phyloP scores from a whole-genome alignment of 495 filamentous ascomycete species.

The Penicillium arizonense region DNA sequence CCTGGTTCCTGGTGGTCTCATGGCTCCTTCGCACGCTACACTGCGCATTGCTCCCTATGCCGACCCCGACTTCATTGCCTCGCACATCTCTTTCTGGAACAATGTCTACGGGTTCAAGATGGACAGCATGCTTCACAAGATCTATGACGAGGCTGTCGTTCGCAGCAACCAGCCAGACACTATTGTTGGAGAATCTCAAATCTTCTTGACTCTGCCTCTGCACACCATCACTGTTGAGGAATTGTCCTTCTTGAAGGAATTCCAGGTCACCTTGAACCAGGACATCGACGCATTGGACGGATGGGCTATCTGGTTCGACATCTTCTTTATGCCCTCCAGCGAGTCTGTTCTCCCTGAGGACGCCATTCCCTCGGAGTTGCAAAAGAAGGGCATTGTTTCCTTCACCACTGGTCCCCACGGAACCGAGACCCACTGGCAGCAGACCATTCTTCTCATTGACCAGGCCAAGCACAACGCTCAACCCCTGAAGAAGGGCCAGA shows the following conservation, averaged over 20 bases:
- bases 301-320: conserved; percentile 64
- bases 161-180: conserved; percentile 41
- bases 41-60: conserved; percentile 83
- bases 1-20: conserved; percentile 72
- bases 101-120: conserved; percentile 58
- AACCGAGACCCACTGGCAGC: conserved; percentile 56
- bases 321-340: conserved; percentile 56
- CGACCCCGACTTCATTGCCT: conserved; percentile 74
- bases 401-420: conserved; percentile 55
- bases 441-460: conserved; percentile 47
- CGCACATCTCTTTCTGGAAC: conserved; percentile 70
- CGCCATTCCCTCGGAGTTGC: conserved; percentile 39
- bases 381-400: conserved; percentile 47
- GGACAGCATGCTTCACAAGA: conserved; percentile 54
- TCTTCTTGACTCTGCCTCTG: conserved; percentile 57
- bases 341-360: conserved; percentile 43
- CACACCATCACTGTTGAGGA: conserved; percentile 56
- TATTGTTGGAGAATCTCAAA: conserved; percentile 44
- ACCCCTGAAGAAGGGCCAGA: conserved; percentile 49
- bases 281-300: conserved; percentile 59
- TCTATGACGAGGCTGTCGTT: conserved; percentile 60
- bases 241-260: conserved; percentile 55
- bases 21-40: conserved; percentile 88
- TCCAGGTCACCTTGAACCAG: conserved; percentile 50
- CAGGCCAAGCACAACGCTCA: conserved; percentile 31